phyloP scores from a whole-genome alignment of 2,329 filamentous ascomycete species.

The Purpureocillium lavendulum region DNA sequence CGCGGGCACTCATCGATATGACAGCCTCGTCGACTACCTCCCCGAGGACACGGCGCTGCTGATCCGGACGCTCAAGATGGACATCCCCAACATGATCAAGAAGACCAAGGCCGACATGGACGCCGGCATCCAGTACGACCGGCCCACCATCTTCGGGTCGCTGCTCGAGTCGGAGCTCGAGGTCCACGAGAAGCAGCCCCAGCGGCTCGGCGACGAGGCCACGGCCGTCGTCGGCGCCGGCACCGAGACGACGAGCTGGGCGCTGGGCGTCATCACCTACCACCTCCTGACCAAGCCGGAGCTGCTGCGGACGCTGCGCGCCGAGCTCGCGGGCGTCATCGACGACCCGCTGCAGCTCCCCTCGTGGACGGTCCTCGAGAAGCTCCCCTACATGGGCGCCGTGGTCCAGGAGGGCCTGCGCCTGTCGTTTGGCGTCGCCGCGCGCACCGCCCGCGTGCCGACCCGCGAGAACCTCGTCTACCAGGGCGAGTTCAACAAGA shows the following conservation, averaged over 20 bases:
- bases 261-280: conserved; percentile 22
- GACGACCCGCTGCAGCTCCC: conserved; percentile 16
- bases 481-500: conserved; percentile 10
- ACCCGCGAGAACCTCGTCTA: conserved; percentile 22
- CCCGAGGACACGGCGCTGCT: conserved; percentile 6
- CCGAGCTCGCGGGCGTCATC: conserved; percentile 17
- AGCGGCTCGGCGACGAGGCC: conserved; percentile 25
- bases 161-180: conserved; percentile 23
- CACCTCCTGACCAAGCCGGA: conserved; percentile 22
- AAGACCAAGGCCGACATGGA: conserved; percentile 7
- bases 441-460: conserved; percentile 16
- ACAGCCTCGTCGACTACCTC: conserved; percentile 5
- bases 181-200: conserved; percentile 21
- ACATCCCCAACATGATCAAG: conserved; percentile 5
- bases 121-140: conserved; percentile 3
- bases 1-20: too few species aligned
- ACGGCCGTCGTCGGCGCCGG: conserved; percentile 24
- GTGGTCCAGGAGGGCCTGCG: conserved; percentile 27
- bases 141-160: conserved; percentile 8
- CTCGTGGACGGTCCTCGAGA: conserved; percentile 19
- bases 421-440: conserved; percentile 21
- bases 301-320: conserved; percentile 14
- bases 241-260: conserved; percentile 22
- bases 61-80: conserved; percentile 8
- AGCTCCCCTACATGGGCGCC: conserved; percentile 25